Evolutionary conservation across 495 filamentous ascomycete species (phyloP).

Genomic region (Penicillium manginii): DNA sequence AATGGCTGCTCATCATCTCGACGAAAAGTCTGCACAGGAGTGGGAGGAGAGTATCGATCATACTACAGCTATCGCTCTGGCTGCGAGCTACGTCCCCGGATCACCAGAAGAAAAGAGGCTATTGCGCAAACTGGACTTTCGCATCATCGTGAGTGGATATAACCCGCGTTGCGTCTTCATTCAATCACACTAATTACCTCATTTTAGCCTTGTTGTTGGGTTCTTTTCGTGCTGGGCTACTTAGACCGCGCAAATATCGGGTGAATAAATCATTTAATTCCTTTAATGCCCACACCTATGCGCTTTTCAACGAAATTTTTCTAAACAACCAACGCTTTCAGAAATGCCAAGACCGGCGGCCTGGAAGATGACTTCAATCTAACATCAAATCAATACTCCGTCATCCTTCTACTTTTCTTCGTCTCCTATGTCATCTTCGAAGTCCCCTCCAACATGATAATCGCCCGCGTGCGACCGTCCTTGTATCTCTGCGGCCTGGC

Average conservation of each 20-base stretch:
- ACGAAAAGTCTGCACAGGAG: neutral
- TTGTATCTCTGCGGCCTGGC: slow-evolving; percentile 8
- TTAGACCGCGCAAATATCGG: neutral
- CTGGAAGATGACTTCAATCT: slow-evolving; percentile 39
- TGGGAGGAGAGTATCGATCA: neutral
- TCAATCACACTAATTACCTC: neutral
- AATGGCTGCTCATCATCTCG: neutral
- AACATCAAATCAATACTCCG: slow-evolving; percentile 26
- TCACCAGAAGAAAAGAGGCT: slow-evolving; percentile 10
- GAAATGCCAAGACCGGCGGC: slow-evolving; percentile 45
- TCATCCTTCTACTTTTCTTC: slow-evolving; percentile 43
- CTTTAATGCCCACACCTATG: too few species aligned
- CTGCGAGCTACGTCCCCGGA: neutral
- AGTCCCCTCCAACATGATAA: slow-evolving; percentile 30
- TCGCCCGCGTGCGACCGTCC: slow-evolving; percentile 8
- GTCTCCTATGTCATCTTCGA: slow-evolving; percentile 50
- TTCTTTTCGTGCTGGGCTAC: neutral
- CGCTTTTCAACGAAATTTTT: too few species aligned
- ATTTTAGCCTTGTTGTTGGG: neutral
- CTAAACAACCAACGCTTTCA: slow-evolving; percentile 17
- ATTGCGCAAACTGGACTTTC: slow-evolving; percentile 11
- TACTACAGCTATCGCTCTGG: neutral
- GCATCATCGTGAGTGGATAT: slow-evolving; percentile 4
- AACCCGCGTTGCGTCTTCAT: neutral
- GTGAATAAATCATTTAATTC: neutral